Evolutionary conservation across 2,329 filamentous ascomycete genomes (phyloP).

Genomic region (Metarhizium rileyi): DNA sequence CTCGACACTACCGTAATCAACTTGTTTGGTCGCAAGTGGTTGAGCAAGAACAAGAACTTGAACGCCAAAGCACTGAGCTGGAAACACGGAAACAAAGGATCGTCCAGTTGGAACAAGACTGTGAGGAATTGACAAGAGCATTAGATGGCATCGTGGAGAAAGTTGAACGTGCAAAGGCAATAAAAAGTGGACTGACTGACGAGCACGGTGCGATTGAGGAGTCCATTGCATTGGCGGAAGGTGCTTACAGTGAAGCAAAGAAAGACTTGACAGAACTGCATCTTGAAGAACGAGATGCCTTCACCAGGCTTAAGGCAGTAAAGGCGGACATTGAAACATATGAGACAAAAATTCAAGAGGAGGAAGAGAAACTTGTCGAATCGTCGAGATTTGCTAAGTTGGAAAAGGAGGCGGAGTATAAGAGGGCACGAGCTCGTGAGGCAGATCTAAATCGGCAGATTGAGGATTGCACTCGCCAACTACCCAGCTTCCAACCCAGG

Average conservation of each 20-base stretch:
- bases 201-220: slow-evolving; percentile 39
- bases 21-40: slow-evolving; percentile 83
- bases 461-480: slow-evolving; percentile 17
- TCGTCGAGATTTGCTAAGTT: slow-evolving; percentile 61
- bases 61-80: slow-evolving; percentile 21
- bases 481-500: slow-evolving; percentile 24
- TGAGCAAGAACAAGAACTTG: slow-evolving; percentile 54
- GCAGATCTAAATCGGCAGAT: slow-evolving; percentile 17
- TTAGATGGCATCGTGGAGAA: slow-evolving; percentile 37
- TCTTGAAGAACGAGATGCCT: slow-evolving; percentile 57
- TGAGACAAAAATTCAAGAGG: slow-evolving; percentile 40
- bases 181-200: slow-evolving; percentile 31
- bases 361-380: slow-evolving; percentile 53
- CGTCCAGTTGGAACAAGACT: slow-evolving; percentile 16
- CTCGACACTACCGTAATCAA: slow-evolving; percentile 52
- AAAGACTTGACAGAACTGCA: slow-evolving; percentile 44
- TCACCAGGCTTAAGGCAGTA: slow-evolving; percentile 44
- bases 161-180: slow-evolving; percentile 27
- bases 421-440: slow-evolving; percentile 18
- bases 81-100: slow-evolving; percentile 16
- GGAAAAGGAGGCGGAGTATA: slow-evolving; percentile 47
- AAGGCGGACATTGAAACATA: slow-evolving; percentile 35
- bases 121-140: slow-evolving; percentile 36
- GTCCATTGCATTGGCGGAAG: slow-evolving; percentile 33
- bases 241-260: slow-evolving; percentile 42